Base-by-base conservation (phyloP, 768 basidiomycete species). In the Cystofilobasidium capitatum region DNA sequence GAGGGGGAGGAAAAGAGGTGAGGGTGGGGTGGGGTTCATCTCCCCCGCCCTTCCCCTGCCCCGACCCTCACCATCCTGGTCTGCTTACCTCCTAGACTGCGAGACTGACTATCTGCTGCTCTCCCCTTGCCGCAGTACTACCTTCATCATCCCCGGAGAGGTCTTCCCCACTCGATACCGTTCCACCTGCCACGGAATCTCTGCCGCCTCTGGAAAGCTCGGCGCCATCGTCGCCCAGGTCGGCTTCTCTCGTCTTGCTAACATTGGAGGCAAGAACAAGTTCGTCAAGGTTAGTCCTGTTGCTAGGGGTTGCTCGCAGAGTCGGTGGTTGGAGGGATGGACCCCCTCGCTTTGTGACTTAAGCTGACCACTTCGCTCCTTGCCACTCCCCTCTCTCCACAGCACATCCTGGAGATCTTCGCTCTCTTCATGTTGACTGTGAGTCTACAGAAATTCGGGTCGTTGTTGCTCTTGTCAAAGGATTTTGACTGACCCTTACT, bases 361-460 rank as follows among this genome's bases (percentile, higher is more conserved):
- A n/a, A n/a, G n/a, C n/a, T n/a, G n/a, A n/a, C n/a, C n/a, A n/a
- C n/a, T n/a, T n/a, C n/a, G n/a, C n/a, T n/a, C n/a, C n/a, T n/a
- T n/a, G n/a, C n/a, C n/a, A n/a, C n/a, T n/a, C n/a, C n/a, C n/a
- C n/a, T n/a, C n/a, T n/a, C n/a, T n/a, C n/a, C n/a, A n/a, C n/a
- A 71, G 22, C 71, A 60, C 69, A 77, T 79, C 67, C 79, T 91
- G 60, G 83, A 90, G 77, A 83, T 91, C 63, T 88, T 91, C 70
- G 88, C 88, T 16, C 77, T 88, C 64, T 90, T 90, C 81, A 91
- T n/a, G n/a, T n/a, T n/a, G n/a, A n/a, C n/a, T n/a, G 89, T 76
- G 57, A 74, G 31, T 74, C 74, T 12, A 75, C 75, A 49, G 64
- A 75, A 9, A 24, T 31, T n/a, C 51, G 31, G 10, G 22, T 24